These are phyloP conservation scores for Edaphochlamys debaryana DNA, from an alignment of 139 green algal genomes.

Conservation along the genomic window DNA sequence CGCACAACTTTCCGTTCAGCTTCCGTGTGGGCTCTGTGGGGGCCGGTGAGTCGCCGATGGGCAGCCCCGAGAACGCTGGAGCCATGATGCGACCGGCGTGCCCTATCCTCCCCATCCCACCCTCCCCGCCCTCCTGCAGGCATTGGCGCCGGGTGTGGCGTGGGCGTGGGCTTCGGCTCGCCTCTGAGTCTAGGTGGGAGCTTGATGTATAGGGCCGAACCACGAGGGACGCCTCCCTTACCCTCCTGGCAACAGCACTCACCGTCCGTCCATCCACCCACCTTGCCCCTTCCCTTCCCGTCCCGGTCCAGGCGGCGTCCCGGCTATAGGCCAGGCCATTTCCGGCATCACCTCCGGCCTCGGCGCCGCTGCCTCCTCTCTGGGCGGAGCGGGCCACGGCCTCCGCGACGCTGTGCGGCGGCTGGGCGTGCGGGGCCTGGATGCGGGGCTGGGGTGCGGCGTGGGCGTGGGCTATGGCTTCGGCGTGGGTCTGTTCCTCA, in stretches of 20 bases:
- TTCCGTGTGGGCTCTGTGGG: too few relatives aligned
- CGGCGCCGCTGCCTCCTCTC: not conserved
- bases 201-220: too few relatives aligned
- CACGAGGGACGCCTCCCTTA: too few relatives aligned
- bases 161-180: conserved; percentile 46
- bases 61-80: too few relatives aligned
- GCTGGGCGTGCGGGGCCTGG: conserved; percentile 43
- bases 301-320: conserved; percentile 38
- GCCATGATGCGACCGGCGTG: too few relatives aligned
- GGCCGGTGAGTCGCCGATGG: too few relatives aligned
- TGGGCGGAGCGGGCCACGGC: conserved; percentile 1
- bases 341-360: conserved; percentile 43
- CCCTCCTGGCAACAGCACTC: too few relatives aligned
- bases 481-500: conserved; percentile 45
- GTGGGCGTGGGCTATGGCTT: conserved; percentile 52
- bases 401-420: not conserved
- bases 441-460: conserved; percentile 49
- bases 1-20: too few relatives aligned
- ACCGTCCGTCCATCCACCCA: too few relatives aligned
- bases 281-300: too few relatives aligned
- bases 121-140: too few relatives aligned
- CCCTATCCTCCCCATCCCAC: too few relatives aligned
- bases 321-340: conserved; percentile 31
- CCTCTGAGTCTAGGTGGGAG: conserved; percentile 31
- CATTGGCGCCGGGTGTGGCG: conserved; percentile 50